Percentiles rank a stretch among this genome's conserved stretches.
Conservation (phyloP, 345 rosid genomes). For the Schrenkiella parvula region DNA sequence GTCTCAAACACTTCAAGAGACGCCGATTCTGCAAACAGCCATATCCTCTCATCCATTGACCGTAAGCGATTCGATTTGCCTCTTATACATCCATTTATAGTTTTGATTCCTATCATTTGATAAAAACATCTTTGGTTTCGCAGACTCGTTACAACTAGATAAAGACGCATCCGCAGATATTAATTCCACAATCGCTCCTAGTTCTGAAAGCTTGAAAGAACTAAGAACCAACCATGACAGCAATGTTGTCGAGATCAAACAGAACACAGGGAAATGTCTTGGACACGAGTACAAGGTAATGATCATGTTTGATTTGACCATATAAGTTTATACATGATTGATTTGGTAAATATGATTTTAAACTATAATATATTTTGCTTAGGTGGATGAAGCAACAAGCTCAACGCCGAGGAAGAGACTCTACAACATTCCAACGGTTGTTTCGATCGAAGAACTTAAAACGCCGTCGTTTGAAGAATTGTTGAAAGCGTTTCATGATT, state of each 20-base stretch:
- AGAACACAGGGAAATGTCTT: slow-evolving; percentile 79
- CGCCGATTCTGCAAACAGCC: slow-evolving; percentile 49
- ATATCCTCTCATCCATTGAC: slow-evolving; percentile 63
- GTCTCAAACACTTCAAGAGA: slow-evolving; percentile 58
- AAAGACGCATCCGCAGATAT: slow-evolving; percentile 69
- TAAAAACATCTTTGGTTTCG: background rate
- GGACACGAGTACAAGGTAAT: slow-evolving; percentile 70
- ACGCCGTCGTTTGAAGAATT: slow-evolving; percentile 88
- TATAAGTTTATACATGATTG: background rate
- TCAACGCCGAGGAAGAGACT: slow-evolving; percentile 82
- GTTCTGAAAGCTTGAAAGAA: slow-evolving; percentile 66
- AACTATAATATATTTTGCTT: background rate
- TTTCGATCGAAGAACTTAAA: slow-evolving; percentile 83
- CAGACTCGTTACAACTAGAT: slow-evolving; percentile 91
- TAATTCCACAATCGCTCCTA: slow-evolving; percentile 69
- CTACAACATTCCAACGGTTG: slow-evolving; percentile 61
- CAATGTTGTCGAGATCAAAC: slow-evolving; percentile 69
- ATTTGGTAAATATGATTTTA: background rate
- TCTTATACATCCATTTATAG: background rate
- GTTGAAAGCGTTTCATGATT: slow-evolving; percentile 65
- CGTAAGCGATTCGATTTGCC: slow-evolving; percentile 45
- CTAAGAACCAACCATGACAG: slow-evolving; percentile 72
- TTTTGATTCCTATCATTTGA: background rate
- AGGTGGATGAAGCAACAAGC: slow-evolving; percentile 84
- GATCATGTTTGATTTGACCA: background rate